phyloP scores from a whole-genome alignment of 2,329 filamentous ascomycete genomes.

The Botryosphaeria dothidea region DNA sequence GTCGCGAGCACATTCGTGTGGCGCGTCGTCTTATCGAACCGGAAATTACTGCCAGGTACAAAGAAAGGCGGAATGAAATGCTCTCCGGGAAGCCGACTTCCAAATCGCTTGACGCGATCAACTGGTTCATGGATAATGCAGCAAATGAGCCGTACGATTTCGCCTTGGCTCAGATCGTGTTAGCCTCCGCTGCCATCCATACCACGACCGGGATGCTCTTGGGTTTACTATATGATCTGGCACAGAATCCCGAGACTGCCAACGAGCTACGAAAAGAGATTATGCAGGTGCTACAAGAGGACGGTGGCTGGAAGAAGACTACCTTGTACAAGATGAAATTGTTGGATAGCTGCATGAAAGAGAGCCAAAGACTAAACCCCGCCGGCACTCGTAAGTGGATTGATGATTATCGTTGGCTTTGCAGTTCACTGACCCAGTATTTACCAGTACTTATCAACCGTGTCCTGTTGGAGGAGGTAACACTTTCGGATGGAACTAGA shows the following conservation, averaged over 20 bases:
- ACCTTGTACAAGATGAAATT: slow-evolving; percentile 21
- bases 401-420: too few relatives aligned
- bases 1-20: slow-evolving; percentile 31
- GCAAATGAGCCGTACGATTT: slow-evolving; percentile 22
- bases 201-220: slow-evolving; percentile 23
- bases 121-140: slow-evolving; percentile 25
- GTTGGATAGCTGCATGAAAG: slow-evolving; percentile 25
- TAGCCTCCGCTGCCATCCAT: slow-evolving; percentile 25
- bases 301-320: slow-evolving; percentile 18
- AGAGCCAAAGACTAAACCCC: slow-evolving; percentile 21
- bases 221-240: slow-evolving; percentile 23
- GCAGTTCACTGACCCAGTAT: not conserved
- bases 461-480: slow-evolving; percentile 20
- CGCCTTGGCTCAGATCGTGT: slow-evolving; percentile 1
- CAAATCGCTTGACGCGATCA: slow-evolving; percentile 28
- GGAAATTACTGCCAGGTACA: slow-evolving; percentile 31
- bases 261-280: slow-evolving; percentile 22
- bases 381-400: not conserved
- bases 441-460: slow-evolving; percentile 2
- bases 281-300: slow-evolving; percentile 10
- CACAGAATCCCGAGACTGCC: slow-evolving; percentile 21
- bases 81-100: slow-evolving; percentile 22
- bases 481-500: slow-evolving; percentile 22
- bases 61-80: slow-evolving; percentile 19
- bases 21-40: slow-evolving; percentile 37